Evolutionary conservation across 2,329 filamentous ascomycete genomes (phyloP).

Genomic region (Penicillium sp.): DNA sequence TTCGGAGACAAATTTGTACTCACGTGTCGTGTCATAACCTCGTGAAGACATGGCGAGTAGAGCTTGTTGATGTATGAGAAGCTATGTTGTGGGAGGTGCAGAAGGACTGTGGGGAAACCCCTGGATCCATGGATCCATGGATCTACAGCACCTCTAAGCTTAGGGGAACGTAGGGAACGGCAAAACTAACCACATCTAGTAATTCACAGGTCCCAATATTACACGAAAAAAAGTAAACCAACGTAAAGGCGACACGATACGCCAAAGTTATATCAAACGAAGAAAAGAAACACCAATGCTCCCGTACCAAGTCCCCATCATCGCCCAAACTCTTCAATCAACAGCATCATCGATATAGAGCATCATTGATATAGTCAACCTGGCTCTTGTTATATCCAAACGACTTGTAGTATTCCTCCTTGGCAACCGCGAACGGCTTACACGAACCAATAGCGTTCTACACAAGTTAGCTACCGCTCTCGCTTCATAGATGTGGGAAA

Average conservation of each 20-base stretch:
- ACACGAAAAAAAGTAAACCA: constrained; percentile 4
- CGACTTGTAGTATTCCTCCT: constrained; percentile 19
- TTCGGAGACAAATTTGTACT: no score
- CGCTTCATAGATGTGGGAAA: no score
- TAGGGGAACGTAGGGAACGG: no score
- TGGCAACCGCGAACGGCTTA: constrained; percentile 21
- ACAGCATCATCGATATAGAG: constrained; percentile 16
- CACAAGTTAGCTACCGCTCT: background rate
- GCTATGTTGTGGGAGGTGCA: no score
- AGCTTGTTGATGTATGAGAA: no score
- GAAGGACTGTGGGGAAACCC: no score
- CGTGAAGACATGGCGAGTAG: no score
- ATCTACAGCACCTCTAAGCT: no score
- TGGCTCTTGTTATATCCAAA: constrained; percentile 10
- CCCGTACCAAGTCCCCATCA: background rate
- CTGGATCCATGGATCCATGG: no score
- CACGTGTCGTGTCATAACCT: no score
- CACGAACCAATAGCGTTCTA: constrained; percentile 15
- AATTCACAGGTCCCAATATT: background rate
- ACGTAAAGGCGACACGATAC: background rate
- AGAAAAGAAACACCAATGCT: constrained; percentile 1
- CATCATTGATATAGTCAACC: constrained; percentile 17
- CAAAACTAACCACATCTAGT: no score
- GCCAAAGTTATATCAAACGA: constrained; percentile 5
- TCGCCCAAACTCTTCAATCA: constrained; percentile 5